These are phyloP conservation scores for Olyra latifolia DNA, from an alignment of 176 grass and related monocot genomes.

Conservation along the genomic window DNA sequence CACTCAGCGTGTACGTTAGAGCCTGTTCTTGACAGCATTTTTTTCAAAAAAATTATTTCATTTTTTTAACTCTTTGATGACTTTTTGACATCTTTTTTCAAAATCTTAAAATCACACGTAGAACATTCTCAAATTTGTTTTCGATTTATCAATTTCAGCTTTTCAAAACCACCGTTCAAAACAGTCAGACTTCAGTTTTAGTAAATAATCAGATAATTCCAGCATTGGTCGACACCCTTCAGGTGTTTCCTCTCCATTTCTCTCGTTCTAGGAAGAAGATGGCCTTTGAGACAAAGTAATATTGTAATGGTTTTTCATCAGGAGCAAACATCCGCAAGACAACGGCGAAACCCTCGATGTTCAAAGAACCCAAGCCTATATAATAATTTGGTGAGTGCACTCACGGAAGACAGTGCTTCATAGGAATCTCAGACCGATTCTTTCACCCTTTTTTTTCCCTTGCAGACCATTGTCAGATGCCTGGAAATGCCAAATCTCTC, in stretches of 20 bases:
- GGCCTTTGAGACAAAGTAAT: slow-evolving; percentile 2
- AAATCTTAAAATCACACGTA: no score
- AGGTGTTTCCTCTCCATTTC: no score
- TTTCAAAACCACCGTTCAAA: no score
- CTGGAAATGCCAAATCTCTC: not conserved
- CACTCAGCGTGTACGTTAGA: not conserved
- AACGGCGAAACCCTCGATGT: slow-evolving; percentile 26
- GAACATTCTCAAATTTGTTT: no score
- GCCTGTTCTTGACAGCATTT: not conserved
- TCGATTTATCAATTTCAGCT: no score
- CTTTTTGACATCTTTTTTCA: no score
- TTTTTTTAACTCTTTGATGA: not conserved
- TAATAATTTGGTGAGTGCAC: not conserved
- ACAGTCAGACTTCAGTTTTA: no score
- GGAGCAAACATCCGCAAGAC: not conserved
- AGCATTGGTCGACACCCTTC: no score
- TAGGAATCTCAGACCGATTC: slow-evolving; percentile 14
- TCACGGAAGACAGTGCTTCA: slow-evolving; percentile 16
- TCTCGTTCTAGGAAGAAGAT: not conserved
- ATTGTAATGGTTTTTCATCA: not conserved
- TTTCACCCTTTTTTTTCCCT: not conserved
- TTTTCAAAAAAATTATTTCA: no score
- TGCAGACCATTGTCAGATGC: slow-evolving; percentile 3
- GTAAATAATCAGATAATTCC: no score
- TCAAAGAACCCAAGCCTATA: not conserved